phyloP scores from a whole-genome alignment of 331 rosid species.

The Quercus tomentella region DNA sequence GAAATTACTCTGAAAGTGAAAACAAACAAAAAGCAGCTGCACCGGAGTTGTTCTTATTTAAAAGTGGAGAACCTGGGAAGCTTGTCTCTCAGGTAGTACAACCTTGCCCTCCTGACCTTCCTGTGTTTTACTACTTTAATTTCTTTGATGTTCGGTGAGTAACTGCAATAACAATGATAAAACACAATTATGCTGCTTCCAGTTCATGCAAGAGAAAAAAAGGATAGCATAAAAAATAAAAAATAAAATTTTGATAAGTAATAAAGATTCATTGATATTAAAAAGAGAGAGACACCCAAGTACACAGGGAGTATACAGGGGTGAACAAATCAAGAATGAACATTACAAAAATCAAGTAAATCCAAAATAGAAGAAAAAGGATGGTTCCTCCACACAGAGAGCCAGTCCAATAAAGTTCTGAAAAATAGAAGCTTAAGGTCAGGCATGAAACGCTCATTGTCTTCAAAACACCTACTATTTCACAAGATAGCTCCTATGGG shows the following conservation, averaged over 20 bases:
- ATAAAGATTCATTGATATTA: no score
- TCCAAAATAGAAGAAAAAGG: no score
- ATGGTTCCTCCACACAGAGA: no score
- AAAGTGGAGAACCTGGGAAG: slow-evolving; percentile 94
- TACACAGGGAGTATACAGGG: no score
- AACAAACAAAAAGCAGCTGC: slow-evolving; percentile 6
- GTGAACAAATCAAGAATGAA: no score
- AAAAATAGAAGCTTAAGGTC: no score
- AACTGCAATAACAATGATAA: slow-evolving; percentile 43
- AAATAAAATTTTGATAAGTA: no score
- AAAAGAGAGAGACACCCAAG: no score
- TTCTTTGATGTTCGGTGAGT: slow-evolving; percentile 94
- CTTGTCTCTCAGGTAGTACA: slow-evolving; percentile 86
- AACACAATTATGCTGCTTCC: slow-evolving; percentile 4
- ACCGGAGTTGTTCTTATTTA: slow-evolving; percentile 44
- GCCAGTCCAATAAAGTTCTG: no score
- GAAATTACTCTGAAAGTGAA: slow-evolving; percentile 23
- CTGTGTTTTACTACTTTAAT: slow-evolving; percentile 74
- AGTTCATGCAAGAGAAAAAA: neutral
- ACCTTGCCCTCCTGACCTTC: slow-evolving; percentile 86
- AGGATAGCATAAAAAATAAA: neutral
- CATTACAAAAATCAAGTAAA: no score
- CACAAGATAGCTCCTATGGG: neutral
- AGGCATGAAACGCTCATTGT: no score
- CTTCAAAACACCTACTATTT: no score